Evolutionary conservation across 306 rosid species (phyloP), one percentile per base, ranked within the genome.

Genomic region (Canavalia gladiata): DNA sequence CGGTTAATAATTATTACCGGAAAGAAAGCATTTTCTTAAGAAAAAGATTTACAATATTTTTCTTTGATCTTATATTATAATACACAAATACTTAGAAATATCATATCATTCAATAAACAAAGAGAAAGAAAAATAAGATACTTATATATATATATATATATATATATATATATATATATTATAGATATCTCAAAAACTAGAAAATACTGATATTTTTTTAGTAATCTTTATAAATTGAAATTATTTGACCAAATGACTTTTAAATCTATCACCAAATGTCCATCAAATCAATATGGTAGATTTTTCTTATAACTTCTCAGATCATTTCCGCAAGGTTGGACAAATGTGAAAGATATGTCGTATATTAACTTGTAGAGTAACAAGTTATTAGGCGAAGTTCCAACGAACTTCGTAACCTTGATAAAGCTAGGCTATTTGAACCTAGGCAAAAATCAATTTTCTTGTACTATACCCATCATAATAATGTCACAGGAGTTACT

Each of bases 241-340:
- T 18, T 18, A 18, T 18, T 18, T 18, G 25, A 18, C 25, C 25
- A 18, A 18, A 18, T 51, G 0, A 8, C 25, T 0, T 8, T 11
- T 69, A 41, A 49, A 1, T 9, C 0, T 58, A 11, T 64, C 80
- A 8, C 1, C 59, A 10, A 0, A 0, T 0, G 0, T 3, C 0
- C 8, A 0, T 18, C 25, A 18, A 18, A 18, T 18, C 25, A 18
- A 18, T 18, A 18, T 18, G 25, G 42, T 62, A 2, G 10, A 52
- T 56, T 54, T 59, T 1, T 6, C 68, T 18, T 3, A 77, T 9
- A 83, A 74, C 29, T 75, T 67, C 42, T 31, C 43, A 2, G 59
- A 78, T 8, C 69, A 4, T 43, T 83, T 51, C 74, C 82, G 30
- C 37, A 6, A 8, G 34, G 64, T 13, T 83, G 75, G 79, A 6